phyloP scores from a whole-genome alignment of 116 monocot genomes.

The Posidonia oceanica region DNA sequence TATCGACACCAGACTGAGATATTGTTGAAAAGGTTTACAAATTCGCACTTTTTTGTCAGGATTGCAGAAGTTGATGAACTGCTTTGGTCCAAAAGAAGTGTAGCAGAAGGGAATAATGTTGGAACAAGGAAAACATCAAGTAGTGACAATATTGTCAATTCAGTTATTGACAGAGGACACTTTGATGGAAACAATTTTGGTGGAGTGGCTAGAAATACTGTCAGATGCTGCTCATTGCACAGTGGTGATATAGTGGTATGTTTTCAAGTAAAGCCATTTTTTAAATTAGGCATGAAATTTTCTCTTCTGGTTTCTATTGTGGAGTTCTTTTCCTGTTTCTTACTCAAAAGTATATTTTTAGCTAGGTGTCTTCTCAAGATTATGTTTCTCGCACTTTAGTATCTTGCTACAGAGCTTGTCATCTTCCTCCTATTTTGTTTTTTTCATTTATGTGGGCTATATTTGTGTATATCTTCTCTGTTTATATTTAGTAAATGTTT shows the following conservation, averaged over 20 bases:
- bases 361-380: too few relatives aligned
- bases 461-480: too few relatives aligned
- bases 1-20: conserved; percentile 46
- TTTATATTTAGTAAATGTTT: not conserved
- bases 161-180: conserved; percentile 67
- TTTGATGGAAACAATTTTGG: conserved; percentile 64
- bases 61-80: conserved; percentile 71
- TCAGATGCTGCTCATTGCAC: conserved; percentile 50
- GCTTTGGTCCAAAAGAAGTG: conserved; percentile 66
- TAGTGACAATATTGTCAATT: conserved; percentile 20
- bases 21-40: conserved; percentile 54
- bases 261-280: not conserved
- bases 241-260: conserved; percentile 98
- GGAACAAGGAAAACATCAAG: conserved; percentile 16
- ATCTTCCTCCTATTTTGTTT: too few relatives aligned
- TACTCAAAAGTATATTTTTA: too few relatives aligned
- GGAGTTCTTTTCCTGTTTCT: too few relatives aligned
- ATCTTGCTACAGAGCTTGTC: too few relatives aligned
- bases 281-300: not conserved
- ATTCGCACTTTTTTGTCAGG: conserved; percentile 82
- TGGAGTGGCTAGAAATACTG: conserved; percentile 61
- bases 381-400: too few relatives aligned
- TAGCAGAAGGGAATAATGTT: conserved; percentile 12
- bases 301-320: too few relatives aligned
- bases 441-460: too few relatives aligned